Evolutionary conservation across 75 land plant species (phyloP), one percentile per base, ranked within the genome.

Genomic region (Larix kaempferi): DNA sequence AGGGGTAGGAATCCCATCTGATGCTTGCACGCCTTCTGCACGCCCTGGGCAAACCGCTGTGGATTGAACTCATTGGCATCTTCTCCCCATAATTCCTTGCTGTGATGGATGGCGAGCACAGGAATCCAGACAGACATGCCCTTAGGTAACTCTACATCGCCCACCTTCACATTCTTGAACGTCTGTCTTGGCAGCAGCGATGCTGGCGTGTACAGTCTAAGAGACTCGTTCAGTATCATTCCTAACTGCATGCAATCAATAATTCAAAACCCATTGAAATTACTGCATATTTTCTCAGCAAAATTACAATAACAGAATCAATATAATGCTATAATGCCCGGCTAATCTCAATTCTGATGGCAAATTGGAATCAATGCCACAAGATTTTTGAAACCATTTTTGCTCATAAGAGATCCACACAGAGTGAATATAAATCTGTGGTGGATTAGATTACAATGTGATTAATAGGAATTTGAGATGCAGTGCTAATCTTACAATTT

Each of bases 21-120:
- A 22, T 90, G 87, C 15, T 87, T 80, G 17, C 90, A 86, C 0
- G 87, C 80, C 4, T 77, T 49, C 12, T 83, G 80, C 16, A 83
- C 69, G 21, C 80, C 88, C 1, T 83, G 73, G 19, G 82, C 88
- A 72, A 95, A 95, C 44, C 98, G 59, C 52, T 89, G 82, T 8
- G 98, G 98, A 11, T 87, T 89, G 92, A 95, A 95, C 78, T 86
- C 82, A 57, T 86, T 75, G 5, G 82, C 98, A 41, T 95, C 98
- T 23, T 79, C 64, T 4, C 98, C 98, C 98, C 98, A 95, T 11
- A 89, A 67, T 14, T 88, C 87, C 57, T 79, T 64, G 78, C 80
- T 86, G 63, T 89, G 92, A 76, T 95, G 94, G 44, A 95, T 82
- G 12, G 88, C 90, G 8, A 88, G 72, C 14, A 88, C 85, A 0